Evolutionary conservation across 345 rosid species (phyloP), one percentile per base, ranked within the genome.

Genomic region (Sonneratia alba): DNA sequence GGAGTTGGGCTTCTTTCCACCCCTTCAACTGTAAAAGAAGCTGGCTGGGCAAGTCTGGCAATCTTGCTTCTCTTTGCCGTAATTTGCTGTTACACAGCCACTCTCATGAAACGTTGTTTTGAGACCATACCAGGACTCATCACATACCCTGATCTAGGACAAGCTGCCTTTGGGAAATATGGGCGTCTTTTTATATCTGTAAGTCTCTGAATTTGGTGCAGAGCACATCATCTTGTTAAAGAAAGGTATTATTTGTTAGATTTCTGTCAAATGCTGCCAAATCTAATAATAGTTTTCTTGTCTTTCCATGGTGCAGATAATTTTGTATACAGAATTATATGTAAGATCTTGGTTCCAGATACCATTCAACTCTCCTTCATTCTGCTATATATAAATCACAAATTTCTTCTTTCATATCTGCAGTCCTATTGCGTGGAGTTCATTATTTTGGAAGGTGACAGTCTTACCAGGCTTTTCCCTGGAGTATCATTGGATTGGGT

Each of bases 1-100:
- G 97, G 99, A 80, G 89, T 91, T 72, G 99, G 97, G 71, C 83
- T 94, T 73, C 90, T 91, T 3, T 94, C 98, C 13, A 91, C 93
- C 53, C 97, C 98, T 76, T 83, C 53, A 59, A 84, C 98, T 15
- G 79, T 90, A 70, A 86, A 77, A 83, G 82, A 87, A 88, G 90
- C 85, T 57, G 98, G 97, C 19, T 94, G 97, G 97, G 86, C 84
- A 63, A 84, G 93, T 86, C 74, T 90, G 81, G 64, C 75, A 36
- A 80, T 94, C 65, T 84, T 94, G 61, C 47, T 74, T 37, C 22
- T 85, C 40, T 87, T 94, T 70, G 87, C 89, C 3, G 73, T 79
- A 67, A 81, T 85, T 3, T 94, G 91, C 79, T 94, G 91, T 76
- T 94, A 91, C 79, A 94, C 97, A 21, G 97, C 97, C 34, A 77